Percentiles rank a stretch among this genome's conserved stretches.
These are phyloP conservation scores for Heterobasidion parviporum DNA, from an alignment of 1,284 basidiomycete genomes.

Conservation along the genomic window DNA sequence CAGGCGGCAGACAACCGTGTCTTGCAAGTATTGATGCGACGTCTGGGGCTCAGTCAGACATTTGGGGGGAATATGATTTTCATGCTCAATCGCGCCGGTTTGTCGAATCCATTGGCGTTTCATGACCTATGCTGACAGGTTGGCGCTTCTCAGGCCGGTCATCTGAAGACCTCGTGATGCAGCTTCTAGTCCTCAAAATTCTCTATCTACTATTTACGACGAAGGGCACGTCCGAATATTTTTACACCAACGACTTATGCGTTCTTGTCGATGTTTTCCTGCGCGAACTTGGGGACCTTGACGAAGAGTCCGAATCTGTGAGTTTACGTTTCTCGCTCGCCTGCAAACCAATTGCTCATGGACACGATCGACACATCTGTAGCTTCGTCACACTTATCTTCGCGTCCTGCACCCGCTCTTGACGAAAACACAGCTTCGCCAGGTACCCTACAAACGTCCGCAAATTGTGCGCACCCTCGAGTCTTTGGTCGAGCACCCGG, in stretches of 20 bases:
- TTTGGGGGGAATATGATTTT: conserved; percentile 99
- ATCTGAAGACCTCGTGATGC: conserved; percentile 90
- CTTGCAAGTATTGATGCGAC: conserved; percentile 74
- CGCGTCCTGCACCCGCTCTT: conserved; percentile 93
- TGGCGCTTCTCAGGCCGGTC: conserved; percentile 51
- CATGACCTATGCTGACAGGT: not conserved
- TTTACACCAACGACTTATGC: conserved; percentile 96
- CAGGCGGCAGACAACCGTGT: conserved; percentile 65
- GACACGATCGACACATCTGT: not conserved
- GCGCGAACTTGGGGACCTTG: conserved; percentile 83
- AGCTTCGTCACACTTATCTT: conserved; percentile 96
- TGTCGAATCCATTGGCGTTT: conserved; percentile 22
- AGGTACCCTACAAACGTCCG: conserved; percentile 83
- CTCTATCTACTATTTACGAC: conserved; percentile 95
- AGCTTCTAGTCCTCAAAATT: conserved; percentile 90
- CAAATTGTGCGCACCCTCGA: conserved; percentile 85
- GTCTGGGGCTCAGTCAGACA: conserved; percentile 82
- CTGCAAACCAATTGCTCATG: not conserved
- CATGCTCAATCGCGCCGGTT: conserved; percentile 93
- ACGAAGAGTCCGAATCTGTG: conserved; percentile 90
- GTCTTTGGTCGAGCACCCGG: conserved; percentile 64
- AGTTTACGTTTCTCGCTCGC: conserved; percentile 21
- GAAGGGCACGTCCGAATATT: conserved; percentile 89
- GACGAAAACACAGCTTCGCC: conserved; percentile 87
- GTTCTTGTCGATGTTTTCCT: conserved; percentile 97